Conservation (phyloP, 441 rosid species). For the Kokia cookei region DNA sequence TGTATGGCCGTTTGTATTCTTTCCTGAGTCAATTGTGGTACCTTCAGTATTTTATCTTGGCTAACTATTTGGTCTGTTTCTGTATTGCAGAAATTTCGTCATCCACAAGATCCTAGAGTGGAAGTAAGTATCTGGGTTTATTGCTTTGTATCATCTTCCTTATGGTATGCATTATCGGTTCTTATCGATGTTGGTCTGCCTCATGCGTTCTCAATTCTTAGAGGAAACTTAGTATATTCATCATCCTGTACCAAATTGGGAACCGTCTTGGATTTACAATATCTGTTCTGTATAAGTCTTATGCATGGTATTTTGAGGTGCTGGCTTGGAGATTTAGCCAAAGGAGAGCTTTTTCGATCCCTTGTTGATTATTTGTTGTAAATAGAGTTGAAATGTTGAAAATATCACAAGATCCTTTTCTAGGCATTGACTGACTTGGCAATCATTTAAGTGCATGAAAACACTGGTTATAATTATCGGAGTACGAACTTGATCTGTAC, state of each 20-base stretch:
- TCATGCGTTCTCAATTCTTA: background rate
- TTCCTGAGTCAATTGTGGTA: background rate
- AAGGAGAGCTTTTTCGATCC: background rate
- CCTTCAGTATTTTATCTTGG: background rate
- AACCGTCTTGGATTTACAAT: background rate
- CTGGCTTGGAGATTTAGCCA: background rate
- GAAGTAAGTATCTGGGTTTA: slow-evolving; percentile 31
- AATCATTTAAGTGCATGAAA: background rate
- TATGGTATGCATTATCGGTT: background rate
- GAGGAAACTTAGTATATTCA: background rate
- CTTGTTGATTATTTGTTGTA: background rate
- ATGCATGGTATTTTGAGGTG: background rate
- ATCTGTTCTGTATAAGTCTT: background rate
- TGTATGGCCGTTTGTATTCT: background rate
- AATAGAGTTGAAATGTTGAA: background rate
- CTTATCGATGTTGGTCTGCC: background rate
- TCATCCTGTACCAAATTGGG: background rate
- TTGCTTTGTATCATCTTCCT: background rate
- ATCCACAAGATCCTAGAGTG: slow-evolving; percentile 35
- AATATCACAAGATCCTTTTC: background rate
- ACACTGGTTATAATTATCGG: background rate
- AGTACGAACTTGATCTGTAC: background rate
- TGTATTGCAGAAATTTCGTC: slow-evolving; percentile 25
- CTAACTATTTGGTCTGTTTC: background rate
- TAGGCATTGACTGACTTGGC: background rate